Conservation (phyloP, 2,329 filamentous ascomycete species). For the Cercospora canescens region DNA sequence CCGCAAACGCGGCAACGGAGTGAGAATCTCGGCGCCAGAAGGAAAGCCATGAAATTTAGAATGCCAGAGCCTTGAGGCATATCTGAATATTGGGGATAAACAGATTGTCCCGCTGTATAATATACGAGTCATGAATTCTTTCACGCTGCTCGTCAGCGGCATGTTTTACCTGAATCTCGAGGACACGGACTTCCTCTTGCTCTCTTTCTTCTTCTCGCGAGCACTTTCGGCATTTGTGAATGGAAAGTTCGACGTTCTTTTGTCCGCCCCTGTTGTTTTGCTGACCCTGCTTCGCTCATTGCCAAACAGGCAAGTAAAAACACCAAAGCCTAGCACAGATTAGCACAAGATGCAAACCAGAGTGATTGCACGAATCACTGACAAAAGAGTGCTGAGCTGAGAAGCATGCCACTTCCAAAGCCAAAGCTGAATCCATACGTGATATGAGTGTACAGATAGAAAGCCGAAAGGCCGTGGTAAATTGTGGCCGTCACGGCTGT, state of each 20-base stretch:
- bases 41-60: neutral
- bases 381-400: constrained; percentile 57
- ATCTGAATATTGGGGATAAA: neutral
- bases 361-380: constrained; percentile 17
- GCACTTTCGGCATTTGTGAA: constrained; percentile 56
- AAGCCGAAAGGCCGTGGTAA: constrained; percentile 64
- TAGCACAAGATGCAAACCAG: neutral
- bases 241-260: constrained; percentile 65
- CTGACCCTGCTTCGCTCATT: constrained; percentile 57
- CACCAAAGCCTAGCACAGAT: constrained; percentile 47
- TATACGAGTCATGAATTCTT: constrained; percentile 2
- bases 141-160: neutral
- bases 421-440: constrained; percentile 55
- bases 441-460: constrained; percentile 70
- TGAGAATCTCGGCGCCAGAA: neutral
- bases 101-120: neutral
- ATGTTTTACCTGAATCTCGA: constrained; percentile 21
- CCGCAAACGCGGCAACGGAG: constrained; percentile 22
- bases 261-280: constrained; percentile 65
- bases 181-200: constrained; percentile 28
- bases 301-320: constrained; percentile 65
- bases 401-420: constrained; percentile 59
- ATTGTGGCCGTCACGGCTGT: constrained; percentile 61
- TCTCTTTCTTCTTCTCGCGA: constrained; percentile 35
- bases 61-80: neutral